These are phyloP conservation scores for Phlebopus sp. DNA, from an alignment of 1,284 basidiomycete genomes.

Conservation along the genomic window DNA sequence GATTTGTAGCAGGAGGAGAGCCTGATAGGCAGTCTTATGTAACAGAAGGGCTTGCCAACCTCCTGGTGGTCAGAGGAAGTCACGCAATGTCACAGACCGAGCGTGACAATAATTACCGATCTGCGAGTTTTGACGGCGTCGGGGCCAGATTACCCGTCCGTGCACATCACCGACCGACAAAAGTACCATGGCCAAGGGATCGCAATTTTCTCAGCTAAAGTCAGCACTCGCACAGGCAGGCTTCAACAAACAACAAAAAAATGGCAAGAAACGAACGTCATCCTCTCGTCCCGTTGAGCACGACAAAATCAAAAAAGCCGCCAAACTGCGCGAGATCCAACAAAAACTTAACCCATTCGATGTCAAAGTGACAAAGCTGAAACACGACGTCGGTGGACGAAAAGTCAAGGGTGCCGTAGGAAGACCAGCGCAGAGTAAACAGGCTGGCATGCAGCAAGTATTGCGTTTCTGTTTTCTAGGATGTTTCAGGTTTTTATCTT, in stretches of 20 bases:
- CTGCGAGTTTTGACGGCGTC: too few species aligned
- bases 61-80: too few species aligned
- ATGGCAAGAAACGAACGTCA: conserved; percentile 71
- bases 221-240: conserved; percentile 78
- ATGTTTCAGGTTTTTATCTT: conserved; percentile 1
- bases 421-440: conserved; percentile 80
- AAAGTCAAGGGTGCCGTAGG: conserved; percentile 84
- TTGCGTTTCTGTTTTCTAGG: conserved; percentile 26
- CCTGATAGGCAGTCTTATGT: too few species aligned
- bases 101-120: conserved; percentile 1
- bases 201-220: conserved; percentile 87
- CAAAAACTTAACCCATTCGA: conserved; percentile 92
- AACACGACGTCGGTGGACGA: conserved; percentile 89
- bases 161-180: too few species aligned
- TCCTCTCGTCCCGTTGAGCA: conserved; percentile 53
- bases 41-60: too few species aligned
- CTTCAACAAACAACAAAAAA: conserved; percentile 54
- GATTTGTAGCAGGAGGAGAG: too few species aligned
- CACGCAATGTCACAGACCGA: neutral
- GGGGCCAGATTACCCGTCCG: too few species aligned
- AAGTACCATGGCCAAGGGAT: conserved; percentile 60
- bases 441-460: conserved; percentile 88
- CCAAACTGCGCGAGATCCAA: conserved; percentile 84
- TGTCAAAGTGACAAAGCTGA: conserved; percentile 84
- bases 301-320: conserved; percentile 75